Evolutionary conservation across 257 asterid genomes (phyloP).

Genomic region (Pogostemon cablin): DNA sequence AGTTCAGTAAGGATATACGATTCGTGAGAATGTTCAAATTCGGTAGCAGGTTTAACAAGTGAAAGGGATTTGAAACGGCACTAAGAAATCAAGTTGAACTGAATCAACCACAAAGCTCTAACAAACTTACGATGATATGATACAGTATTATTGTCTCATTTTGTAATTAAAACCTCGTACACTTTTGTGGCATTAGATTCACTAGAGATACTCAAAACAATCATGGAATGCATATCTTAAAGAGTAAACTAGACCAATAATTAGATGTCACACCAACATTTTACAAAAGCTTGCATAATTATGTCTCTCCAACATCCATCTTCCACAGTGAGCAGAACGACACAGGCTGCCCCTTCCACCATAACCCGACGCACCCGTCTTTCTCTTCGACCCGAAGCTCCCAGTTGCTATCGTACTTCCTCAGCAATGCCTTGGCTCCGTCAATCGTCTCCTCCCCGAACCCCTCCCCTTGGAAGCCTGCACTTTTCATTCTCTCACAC

Average conservation of each 20-base stretch:
- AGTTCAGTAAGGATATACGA: constrained; percentile 73
- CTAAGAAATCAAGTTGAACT: too few species aligned
- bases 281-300: constrained; percentile 1
- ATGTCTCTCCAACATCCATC: constrained; percentile 38
- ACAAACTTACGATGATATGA: too few species aligned
- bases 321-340: constrained; percentile 82
- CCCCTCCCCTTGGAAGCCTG: constrained; percentile 55
- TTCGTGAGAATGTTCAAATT: constrained; percentile 45
- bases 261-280: not conserved
- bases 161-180: too few species aligned
- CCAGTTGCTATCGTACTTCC: constrained; percentile 82
- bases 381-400: constrained; percentile 67
- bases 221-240: constrained; percentile 1
- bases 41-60: not conserved
- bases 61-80: not conserved
- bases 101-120: too few species aligned
- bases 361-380: constrained; percentile 60
- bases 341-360: constrained; percentile 84
- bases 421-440: constrained; percentile 75
- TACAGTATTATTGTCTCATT: too few species aligned
- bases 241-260: not conserved
- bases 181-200: not conserved
- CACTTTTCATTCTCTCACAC: constrained; percentile 70
- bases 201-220: not conserved
- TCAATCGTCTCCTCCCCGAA: constrained; percentile 72